Evolutionary conservation across 2,329 filamentous ascomycete species (phyloP).

Genomic region (Sclerotiophoma versabilis): DNA sequence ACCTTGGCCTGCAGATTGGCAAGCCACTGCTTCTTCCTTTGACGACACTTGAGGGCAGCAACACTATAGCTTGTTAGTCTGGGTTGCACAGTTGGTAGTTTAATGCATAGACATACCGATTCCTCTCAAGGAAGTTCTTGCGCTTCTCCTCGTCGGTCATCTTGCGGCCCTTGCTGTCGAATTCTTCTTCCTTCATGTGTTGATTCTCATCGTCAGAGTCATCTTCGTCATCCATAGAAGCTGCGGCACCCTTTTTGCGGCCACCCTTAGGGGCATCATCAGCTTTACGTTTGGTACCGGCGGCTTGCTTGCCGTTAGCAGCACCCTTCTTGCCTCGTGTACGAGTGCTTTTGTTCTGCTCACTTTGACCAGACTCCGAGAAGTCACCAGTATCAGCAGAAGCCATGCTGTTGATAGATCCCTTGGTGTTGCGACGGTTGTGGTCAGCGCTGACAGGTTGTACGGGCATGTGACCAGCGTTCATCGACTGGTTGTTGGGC

Average conservation of each 20-base stretch:
- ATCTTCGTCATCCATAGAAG: constrained; percentile 58
- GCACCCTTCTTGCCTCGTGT: constrained; percentile 47
- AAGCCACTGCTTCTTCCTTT: constrained; percentile 99
- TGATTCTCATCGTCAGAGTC: constrained; percentile 46
- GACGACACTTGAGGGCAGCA: constrained; percentile 93
- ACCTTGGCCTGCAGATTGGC: constrained; percentile 94
- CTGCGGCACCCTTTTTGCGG: constrained; percentile 69
- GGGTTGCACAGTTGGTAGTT: not conserved
- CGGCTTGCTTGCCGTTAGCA: constrained; percentile 45
- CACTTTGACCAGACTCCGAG: constrained; percentile 75
- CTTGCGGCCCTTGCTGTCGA: constrained; percentile 70
- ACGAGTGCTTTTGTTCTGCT: constrained; percentile 63
- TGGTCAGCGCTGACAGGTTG: constrained; percentile 59
- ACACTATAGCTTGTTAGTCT: constrained; percentile 67
- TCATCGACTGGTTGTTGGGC: constrained; percentile 47
- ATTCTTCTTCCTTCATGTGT: constrained; percentile 48
- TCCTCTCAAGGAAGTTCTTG: constrained; percentile 96
- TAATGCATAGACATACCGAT: constrained; percentile 70
- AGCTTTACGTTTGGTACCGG: constrained; percentile 72
- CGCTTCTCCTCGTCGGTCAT: constrained; percentile 99
- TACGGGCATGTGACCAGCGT: constrained; percentile 56
- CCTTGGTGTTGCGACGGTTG: constrained; percentile 58
- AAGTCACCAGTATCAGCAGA: constrained; percentile 65
- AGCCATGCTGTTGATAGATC: constrained; percentile 65
- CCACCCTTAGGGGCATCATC: constrained; percentile 74